Base-by-base conservation (phyloP, 2,329 filamentous ascomycete species). In the Ascochyta fabae region DNA sequence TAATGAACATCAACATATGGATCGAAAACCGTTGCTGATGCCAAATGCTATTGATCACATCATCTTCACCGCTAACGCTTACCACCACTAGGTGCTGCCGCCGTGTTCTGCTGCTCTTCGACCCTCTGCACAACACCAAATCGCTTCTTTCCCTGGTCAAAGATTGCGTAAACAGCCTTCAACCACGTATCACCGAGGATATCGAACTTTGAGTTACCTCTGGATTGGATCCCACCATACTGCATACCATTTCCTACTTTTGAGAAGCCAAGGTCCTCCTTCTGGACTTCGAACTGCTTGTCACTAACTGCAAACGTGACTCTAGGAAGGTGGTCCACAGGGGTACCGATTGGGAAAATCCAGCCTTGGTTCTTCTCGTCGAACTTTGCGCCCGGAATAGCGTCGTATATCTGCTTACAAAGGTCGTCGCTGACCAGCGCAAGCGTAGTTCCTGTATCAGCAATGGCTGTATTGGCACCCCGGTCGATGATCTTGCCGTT, bases 381-480 rank as follows among this genome's bases (percentile, higher is more conserved):
- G 81, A 75, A 77, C 34, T 57, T 79, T 9, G 86, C 79, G 13
- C 86, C 87, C 3, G 84, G 82, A 56, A 91, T 90, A 29, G 82
- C 77, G 46, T 77, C 78, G 72, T 91, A 91, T 59, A 91, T 80
- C 3, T 82, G 82, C 55, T 86, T 76, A 68, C 84, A 87, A 12
- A 84, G 80, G 1, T 75, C 68, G 67, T 91, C 88, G 36, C 83
- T 82, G 42, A 91, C 79, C 29, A 91, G 79, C 1, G 84, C 84
- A 45, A 91, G 81, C 0, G 88, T 88, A 27, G 88, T 90, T 51
- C 88, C 88, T 0, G 88, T 91, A 70, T 91, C 89, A 31, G 84
- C 85, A 62, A 91, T 90, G 42, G 88, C 87, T 1, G 78, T 86
- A 74, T 90, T 90, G 43, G 79, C 80, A 3, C 76, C 69, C 9